Conservation (phyloP, 2,329 filamentous ascomycete species). For the Fusarium illudens region DNA sequence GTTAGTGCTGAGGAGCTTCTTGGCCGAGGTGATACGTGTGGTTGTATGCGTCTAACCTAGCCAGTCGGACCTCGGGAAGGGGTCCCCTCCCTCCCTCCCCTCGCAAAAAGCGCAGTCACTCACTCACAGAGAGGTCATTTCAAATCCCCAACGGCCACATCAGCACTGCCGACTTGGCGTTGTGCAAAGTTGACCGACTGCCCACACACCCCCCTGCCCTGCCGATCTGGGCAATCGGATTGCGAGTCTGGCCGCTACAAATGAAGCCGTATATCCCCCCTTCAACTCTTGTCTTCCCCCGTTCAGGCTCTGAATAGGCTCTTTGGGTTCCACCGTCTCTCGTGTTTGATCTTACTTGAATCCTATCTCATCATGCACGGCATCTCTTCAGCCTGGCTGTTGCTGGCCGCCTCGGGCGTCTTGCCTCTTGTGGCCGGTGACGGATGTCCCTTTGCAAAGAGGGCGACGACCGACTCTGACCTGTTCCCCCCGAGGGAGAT, state of each 20-base stretch:
- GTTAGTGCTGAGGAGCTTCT: slow-evolving; percentile 6
- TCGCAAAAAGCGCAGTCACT: background rate
- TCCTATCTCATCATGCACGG: slow-evolving; percentile 21
- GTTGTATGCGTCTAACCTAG: background rate
- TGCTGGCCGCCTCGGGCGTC: slow-evolving; percentile 32
- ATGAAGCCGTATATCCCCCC: slow-evolving; percentile 24
- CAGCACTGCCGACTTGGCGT: slow-evolving; percentile 23
- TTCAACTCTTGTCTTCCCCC: background rate
- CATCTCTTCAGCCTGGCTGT: slow-evolving; percentile 17
- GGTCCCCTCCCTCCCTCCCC: too few species aligned
- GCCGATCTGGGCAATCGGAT: slow-evolving; percentile 14
- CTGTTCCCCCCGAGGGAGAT: slow-evolving; percentile 24
- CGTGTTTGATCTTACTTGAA: background rate
- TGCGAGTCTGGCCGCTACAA: slow-evolving; percentile 13
- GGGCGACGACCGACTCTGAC: slow-evolving; percentile 2
- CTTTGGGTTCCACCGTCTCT: background rate
- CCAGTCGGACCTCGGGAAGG: background rate
- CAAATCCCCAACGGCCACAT: slow-evolving; percentile 20
- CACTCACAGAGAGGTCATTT: slow-evolving; percentile 15
- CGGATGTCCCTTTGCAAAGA: slow-evolving; percentile 34
- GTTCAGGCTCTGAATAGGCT: background rate
- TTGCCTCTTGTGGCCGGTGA: slow-evolving; percentile 25
- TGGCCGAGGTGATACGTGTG: slow-evolving; percentile 7
- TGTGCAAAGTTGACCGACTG: slow-evolving; percentile 1
- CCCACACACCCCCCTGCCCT: too few species aligned